These are phyloP conservation scores for Gloeostereum incarnatum DNA, from an alignment of 768 basidiomycete genomes.

Conservation along the genomic window DNA sequence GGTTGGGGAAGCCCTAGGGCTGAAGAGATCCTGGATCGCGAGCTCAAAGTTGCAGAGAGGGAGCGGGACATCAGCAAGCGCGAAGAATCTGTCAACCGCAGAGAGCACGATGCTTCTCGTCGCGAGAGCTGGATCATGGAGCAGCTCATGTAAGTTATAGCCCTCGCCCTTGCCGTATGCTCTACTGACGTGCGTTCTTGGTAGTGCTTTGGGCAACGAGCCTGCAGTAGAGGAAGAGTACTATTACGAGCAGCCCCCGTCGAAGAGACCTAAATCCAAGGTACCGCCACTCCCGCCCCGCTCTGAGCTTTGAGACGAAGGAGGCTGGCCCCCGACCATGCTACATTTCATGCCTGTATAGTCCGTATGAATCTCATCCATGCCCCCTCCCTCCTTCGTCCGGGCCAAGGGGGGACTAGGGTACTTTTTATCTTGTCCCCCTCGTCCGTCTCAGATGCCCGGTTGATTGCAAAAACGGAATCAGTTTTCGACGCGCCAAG, in stretches of 20 bases:
- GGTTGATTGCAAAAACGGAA: not conserved
- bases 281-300: constrained; percentile 82
- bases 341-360: constrained; percentile 47
- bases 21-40: constrained; percentile 78
- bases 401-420: constrained; percentile 82
- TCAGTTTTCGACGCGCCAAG: constrained; percentile 13
- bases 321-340: constrained; percentile 39
- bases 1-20: constrained; percentile 74
- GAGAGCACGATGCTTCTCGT: constrained; percentile 80
- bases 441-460: constrained; percentile 40
- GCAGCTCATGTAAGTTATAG: constrained; percentile 64
- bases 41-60: constrained; percentile 76
- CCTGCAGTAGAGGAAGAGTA: constrained; percentile 74
- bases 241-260: constrained; percentile 57
- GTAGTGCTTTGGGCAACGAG: constrained; percentile 58
- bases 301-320: constrained; percentile 94
- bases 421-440: constrained; percentile 66
- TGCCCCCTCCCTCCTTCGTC: constrained; percentile 68
- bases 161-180: not conserved
- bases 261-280: constrained; percentile 75
- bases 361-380: constrained; percentile 59
- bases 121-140: constrained; percentile 93
- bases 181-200: constrained; percentile 6
- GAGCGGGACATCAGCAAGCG: constrained; percentile 83
- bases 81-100: constrained; percentile 76